These are phyloP conservation scores for Macrotyloma uniflorum DNA, from an alignment of 306 rosid species.

Conservation along the genomic window DNA sequence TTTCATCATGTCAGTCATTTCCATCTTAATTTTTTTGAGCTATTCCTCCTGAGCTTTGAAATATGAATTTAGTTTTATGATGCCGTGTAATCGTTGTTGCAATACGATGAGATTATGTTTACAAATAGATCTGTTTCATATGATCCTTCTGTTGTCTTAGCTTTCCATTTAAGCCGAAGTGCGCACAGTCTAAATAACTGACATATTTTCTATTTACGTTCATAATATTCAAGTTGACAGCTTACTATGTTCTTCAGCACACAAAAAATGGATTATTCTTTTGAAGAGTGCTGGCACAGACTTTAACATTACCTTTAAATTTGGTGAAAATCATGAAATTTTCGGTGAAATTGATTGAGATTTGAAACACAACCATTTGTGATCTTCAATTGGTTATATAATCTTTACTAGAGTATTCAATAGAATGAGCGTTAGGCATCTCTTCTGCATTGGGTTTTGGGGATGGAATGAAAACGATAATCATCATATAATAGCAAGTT, in stretches of 20 bases:
- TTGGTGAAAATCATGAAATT: too few species aligned
- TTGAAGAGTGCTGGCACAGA: background rate
- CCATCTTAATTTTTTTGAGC: background rate
- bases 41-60: constrained; percentile 83
- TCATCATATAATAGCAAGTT: background rate
- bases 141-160: background rate
- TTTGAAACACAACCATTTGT: background rate
- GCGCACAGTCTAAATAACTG: background rate
- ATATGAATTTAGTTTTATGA: background rate
- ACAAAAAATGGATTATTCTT: background rate
- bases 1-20: constrained; percentile 9
- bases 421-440: background rate
- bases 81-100: background rate
- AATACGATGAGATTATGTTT: background rate
- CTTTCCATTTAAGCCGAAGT: background rate
- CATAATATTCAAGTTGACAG: background rate
- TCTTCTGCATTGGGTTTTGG: background rate
- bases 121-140: background rate
- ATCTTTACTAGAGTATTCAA: background rate
- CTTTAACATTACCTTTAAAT: background rate
- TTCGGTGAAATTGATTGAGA: too few species aligned
- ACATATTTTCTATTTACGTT: background rate
- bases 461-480: background rate
- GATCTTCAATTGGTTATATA: too few species aligned
- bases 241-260: background rate